Conservation (phyloP, 2,329 filamentous ascomycete genomes). For the Trichoderma cornu-damae region DNA sequence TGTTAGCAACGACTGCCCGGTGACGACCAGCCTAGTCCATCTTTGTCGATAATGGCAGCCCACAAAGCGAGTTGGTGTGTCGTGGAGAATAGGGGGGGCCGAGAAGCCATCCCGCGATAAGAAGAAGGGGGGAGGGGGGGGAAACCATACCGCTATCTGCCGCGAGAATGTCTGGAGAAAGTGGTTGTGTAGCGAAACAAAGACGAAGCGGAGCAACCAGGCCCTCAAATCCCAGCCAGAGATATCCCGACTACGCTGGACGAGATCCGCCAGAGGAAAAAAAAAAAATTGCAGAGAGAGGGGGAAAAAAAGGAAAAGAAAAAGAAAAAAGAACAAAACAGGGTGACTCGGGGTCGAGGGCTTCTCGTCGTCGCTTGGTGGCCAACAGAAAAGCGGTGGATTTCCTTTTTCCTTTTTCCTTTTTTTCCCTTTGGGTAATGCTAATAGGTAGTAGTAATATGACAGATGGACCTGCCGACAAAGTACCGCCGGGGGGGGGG, state of each 20-base stretch:
- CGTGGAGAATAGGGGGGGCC: slow-evolving; percentile 4
- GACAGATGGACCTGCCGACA: slow-evolving; percentile 12
- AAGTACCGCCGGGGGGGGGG: slow-evolving; percentile 13
- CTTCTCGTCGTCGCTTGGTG: slow-evolving; percentile 4
- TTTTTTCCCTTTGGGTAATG: slow-evolving; percentile 10
- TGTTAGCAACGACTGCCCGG: slow-evolving; percentile 5
- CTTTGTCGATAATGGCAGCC: not conserved
- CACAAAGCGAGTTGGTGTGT: slow-evolving; percentile 1
- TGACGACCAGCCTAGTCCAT: not conserved
- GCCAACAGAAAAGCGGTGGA: slow-evolving; percentile 15
- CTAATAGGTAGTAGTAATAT: slow-evolving; percentile 16
- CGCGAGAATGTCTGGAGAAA: slow-evolving; percentile 4
- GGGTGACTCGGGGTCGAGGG: not conserved
- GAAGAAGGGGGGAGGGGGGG: not conserved
- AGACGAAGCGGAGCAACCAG: slow-evolving; percentile 13
- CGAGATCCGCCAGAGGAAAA: not conserved
- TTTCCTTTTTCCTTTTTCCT: slow-evolving; percentile 16
- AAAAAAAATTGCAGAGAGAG: not conserved
- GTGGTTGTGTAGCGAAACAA: slow-evolving; percentile 9
- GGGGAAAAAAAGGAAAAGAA: not conserved
- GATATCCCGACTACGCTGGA: slow-evolving; percentile 5
- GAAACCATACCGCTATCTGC: slow-evolving; percentile 12
- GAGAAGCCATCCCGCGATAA: slow-evolving; percentile 5
- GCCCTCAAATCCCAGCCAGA: slow-evolving; percentile 13
- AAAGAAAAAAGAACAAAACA: not conserved